A percentile compares a stretch with the other conserved stretches of the same genome.
phyloP scores from a whole-genome alignment of 2,329 filamentous ascomycete genomes.

The Stromatinia cepivora region DNA sequence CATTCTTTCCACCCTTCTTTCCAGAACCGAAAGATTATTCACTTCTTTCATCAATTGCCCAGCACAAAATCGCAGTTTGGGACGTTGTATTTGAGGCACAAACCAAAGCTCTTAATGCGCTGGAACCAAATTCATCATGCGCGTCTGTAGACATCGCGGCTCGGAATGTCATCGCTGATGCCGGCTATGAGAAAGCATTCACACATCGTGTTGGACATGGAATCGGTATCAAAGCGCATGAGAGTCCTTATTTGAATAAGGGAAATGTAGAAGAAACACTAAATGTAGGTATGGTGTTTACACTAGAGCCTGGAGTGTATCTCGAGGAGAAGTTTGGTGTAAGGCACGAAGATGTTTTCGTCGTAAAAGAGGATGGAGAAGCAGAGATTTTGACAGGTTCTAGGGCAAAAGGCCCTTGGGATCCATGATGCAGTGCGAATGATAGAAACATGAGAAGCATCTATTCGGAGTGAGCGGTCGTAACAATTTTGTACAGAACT shows the following conservation, averaged over 20 bases:
- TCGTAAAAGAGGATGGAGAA: slow-evolving; percentile 54
- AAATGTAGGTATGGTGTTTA: slow-evolving; percentile 61
- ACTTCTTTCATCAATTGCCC: slow-evolving; percentile 30
- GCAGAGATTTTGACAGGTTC: slow-evolving; percentile 57
- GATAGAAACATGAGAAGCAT: background rate
- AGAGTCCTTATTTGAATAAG: slow-evolving; percentile 64
- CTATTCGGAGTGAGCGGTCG: background rate
- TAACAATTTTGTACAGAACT: background rate
- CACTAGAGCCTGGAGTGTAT: slow-evolving; percentile 64
- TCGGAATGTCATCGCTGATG: slow-evolving; percentile 55
- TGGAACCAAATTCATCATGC: slow-evolving; percentile 54
- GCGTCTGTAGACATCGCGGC: slow-evolving; percentile 63
- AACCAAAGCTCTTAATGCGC: slow-evolving; percentile 52
- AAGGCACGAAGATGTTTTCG: slow-evolving; percentile 61
- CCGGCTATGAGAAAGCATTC: slow-evolving; percentile 59
- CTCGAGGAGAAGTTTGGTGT: slow-evolving; percentile 60
- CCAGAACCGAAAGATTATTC: slow-evolving; percentile 31
- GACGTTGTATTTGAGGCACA: slow-evolving; percentile 63
- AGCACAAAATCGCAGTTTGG: slow-evolving; percentile 59
- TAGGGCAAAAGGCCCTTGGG: slow-evolving; percentile 53
- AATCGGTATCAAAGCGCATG: slow-evolving; percentile 66
- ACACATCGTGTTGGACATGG: slow-evolving; percentile 64
- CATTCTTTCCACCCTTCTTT: slow-evolving; percentile 52
- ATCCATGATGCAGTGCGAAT: slow-evolving; percentile 44
- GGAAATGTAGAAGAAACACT: slow-evolving; percentile 53